A percentile compares a stretch with the other conserved stretches of the same genome.
These are phyloP conservation scores for Bothriochloa decipiens DNA, from an alignment of 176 grass and related monocot genomes.

Conservation along the genomic window DNA sequence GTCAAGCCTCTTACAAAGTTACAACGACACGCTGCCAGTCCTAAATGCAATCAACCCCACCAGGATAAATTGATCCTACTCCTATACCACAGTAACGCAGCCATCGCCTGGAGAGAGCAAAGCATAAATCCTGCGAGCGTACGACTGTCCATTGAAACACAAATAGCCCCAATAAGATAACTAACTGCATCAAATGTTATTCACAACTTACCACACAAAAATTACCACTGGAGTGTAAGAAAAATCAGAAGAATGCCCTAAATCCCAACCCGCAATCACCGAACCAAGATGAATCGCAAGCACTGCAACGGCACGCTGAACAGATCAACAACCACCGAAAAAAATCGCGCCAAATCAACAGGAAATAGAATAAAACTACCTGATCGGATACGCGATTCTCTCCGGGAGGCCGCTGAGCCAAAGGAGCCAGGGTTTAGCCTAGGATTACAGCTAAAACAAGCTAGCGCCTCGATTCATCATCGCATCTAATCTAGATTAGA, in stretches of 20 bases:
- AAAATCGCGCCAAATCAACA: constrained; percentile 2
- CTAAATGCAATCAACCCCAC: constrained; percentile 33
- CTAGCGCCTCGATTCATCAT: neutral
- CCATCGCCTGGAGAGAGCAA: neutral
- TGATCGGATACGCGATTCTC: constrained; percentile 29
- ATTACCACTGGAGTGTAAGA: neutral
- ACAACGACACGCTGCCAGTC: neutral
- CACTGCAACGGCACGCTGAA: neutral
- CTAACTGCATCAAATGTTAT: neutral
- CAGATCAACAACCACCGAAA: neutral
- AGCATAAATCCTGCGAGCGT: neutral
- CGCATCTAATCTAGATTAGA: constrained; percentile 17
- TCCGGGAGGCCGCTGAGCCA: neutral
- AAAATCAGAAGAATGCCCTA: neutral
- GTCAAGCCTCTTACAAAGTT: neutral
- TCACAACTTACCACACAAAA: neutral
- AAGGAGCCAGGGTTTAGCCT: neutral
- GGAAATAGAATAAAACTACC: constrained; percentile 6
- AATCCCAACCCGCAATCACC: neutral
- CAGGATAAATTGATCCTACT: neutral
- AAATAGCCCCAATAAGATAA: neutral
- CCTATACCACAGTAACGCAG: neutral
- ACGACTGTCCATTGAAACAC: neutral
- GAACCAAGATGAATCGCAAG: neutral
- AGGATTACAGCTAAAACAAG: constrained; percentile 21